Percentiles rank a stretch among this genome's conserved stretches.
phyloP scores from a whole-genome alignment of 2,329 filamentous ascomycete genomes.

The Penicillium sp. region DNA sequence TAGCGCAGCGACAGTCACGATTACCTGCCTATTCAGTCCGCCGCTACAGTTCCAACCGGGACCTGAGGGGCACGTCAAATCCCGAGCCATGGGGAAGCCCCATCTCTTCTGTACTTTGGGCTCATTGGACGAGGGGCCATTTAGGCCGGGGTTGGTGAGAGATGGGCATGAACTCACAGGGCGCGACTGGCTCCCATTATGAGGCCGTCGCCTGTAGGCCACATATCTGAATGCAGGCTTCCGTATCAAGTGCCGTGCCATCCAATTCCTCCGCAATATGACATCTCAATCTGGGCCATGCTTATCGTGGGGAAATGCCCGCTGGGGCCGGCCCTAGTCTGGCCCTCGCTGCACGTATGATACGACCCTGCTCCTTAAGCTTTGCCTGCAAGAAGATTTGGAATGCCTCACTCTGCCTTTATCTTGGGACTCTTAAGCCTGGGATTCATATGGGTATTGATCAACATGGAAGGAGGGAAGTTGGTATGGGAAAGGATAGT shows the following conservation, averaged over 20 bases:
- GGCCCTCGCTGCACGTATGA: background rate
- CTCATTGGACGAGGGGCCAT: slow-evolving; percentile 1
- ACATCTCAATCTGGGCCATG: slow-evolving; percentile 6
- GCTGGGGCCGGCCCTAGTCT: background rate
- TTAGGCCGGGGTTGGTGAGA: slow-evolving; percentile 8
- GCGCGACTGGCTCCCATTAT: slow-evolving; percentile 13
- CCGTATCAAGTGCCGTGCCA: slow-evolving; percentile 21
- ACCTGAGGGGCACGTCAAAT: slow-evolving; percentile 8
- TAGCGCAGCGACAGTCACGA: background rate
- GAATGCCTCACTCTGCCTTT: no score
- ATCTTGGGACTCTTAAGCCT: background rate
- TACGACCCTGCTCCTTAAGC: background rate
- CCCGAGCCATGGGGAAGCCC: slow-evolving; percentile 7
- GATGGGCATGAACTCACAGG: slow-evolving; percentile 12
- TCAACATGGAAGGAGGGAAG: no score
- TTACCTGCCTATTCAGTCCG: slow-evolving; percentile 1
- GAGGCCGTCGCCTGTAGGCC: slow-evolving; percentile 21
- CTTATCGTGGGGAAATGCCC: slow-evolving; percentile 7
- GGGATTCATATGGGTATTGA: background rate
- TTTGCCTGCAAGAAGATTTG: background rate
- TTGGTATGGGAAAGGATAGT: no score
- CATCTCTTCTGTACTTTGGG: slow-evolving; percentile 7
- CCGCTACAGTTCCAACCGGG: slow-evolving; percentile 12
- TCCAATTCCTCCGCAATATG: slow-evolving; percentile 16
- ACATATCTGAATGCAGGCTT: slow-evolving; percentile 25